Conservation (phyloP, 139 green algal genomes). For the Haematococcus sp. region DNA sequence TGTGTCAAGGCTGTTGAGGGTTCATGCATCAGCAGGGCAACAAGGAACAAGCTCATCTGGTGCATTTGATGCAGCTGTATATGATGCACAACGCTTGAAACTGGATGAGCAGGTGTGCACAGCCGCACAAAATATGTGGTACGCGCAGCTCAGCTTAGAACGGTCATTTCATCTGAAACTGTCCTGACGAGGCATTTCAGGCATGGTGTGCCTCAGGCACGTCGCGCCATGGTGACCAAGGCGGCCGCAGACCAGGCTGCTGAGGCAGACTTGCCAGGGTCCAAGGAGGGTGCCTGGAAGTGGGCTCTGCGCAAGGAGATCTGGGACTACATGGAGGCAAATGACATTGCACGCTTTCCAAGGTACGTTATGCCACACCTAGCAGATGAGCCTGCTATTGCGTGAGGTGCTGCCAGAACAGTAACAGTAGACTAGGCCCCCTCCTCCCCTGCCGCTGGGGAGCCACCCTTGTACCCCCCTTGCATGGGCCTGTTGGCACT, state of each 20-base stretch:
- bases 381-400: background rate
- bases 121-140: slow-evolving; percentile 7
- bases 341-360: slow-evolving; percentile 57
- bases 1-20: no score
- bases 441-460: no score
- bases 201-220: slow-evolving; percentile 3
- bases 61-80: slow-evolving; percentile 25
- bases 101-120: slow-evolving; percentile 45
- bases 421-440: background rate
- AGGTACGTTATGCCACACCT: no score
- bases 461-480: no score
- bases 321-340: slow-evolving; percentile 73
- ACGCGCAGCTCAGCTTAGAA: background rate
- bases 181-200: slow-evolving; percentile 6
- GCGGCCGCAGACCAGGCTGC: slow-evolving; percentile 13
- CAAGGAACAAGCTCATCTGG: no score
- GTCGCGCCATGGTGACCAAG: slow-evolving; percentile 26
- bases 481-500: no score
- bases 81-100: slow-evolving; percentile 27
- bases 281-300: slow-evolving; percentile 64
- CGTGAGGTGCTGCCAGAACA: background rate
- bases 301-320: slow-evolving; percentile 71
- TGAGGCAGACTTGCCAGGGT: slow-evolving; percentile 11
- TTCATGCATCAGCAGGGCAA: no score
- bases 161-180: background rate